A percentile compares a stretch with the other conserved stretches of the same genome.
Conservation (phyloP, 352 stramenopile genomes). For the Globisporangium nodosum region DNA sequence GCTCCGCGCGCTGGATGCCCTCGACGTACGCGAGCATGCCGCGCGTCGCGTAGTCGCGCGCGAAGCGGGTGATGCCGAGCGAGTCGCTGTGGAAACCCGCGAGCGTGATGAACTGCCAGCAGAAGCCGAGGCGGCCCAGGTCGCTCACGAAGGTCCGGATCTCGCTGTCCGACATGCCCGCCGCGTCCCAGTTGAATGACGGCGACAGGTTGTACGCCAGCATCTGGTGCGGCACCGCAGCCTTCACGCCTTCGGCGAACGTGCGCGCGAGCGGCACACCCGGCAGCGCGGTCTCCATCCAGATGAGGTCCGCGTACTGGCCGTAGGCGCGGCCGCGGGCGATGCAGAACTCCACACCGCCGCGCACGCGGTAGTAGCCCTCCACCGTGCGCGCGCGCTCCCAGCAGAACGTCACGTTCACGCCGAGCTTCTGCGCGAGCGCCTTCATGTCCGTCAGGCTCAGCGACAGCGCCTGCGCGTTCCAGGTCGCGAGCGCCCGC, state of each 20-base stretch:
- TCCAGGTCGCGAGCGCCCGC: conserved; percentile 72
- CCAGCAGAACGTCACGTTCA: conserved; percentile 93
- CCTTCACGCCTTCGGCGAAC: conserved; percentile 93
- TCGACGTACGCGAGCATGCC: conserved; percentile 96
- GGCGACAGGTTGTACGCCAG: conserved; percentile 98
- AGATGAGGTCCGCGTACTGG: conserved; percentile 95
- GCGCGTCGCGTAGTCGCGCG: conserved; percentile 88
- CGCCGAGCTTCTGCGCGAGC: conserved; percentile 71
- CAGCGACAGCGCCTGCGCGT: conserved; percentile 70
- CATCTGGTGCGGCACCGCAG: conserved; percentile 93
- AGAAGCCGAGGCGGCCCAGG: conserved; percentile 93
- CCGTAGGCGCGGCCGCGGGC: conserved; percentile 93
- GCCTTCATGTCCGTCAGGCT: conserved; percentile 72
- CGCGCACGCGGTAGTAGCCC: conserved; percentile 96
- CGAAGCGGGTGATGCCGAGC: conserved; percentile 94
- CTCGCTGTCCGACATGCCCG: conserved; percentile 92
- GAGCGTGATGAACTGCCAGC: conserved; percentile 99
- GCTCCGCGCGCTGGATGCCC: conserved; percentile 94
- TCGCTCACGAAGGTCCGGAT: conserved; percentile 95
- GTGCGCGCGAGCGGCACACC: conserved; percentile 91
- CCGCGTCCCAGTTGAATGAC: conserved; percentile 98
- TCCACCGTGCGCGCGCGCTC: conserved; percentile 94
- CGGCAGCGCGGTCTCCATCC: conserved; percentile 98
- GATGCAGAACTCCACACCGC: conserved; percentile 97
- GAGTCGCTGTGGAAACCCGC: conserved; percentile 98